Percentiles rank a stretch among this genome's conserved stretches.
phyloP scores from a whole-genome alignment of 208 protist species.

The Trypanosoma cruzi region DNA sequence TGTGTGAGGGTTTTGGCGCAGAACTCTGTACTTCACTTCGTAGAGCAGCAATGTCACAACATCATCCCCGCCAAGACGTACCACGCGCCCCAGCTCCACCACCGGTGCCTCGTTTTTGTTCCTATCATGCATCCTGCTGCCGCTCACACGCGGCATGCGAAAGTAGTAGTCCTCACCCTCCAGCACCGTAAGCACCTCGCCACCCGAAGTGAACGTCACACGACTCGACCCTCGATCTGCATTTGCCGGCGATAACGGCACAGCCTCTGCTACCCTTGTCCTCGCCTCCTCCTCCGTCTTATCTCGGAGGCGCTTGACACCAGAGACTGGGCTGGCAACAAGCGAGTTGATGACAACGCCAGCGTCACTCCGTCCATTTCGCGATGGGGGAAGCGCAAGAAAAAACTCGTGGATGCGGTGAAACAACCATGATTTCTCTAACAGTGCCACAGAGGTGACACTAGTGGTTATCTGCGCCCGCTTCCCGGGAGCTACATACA shows the following conservation, averaged over 20 bases:
- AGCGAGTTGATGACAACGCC: not conserved
- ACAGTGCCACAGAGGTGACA: conserved; percentile 35
- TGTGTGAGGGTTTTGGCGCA: conserved; percentile 48
- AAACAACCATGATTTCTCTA: conserved; percentile 43
- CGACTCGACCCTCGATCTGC: not conserved
- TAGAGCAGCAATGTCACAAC: conserved; percentile 55
- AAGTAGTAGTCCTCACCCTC: conserved; percentile 79
- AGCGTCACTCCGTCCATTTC: not conserved
- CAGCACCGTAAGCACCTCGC: conserved; percentile 14
- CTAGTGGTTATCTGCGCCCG: conserved; percentile 18
- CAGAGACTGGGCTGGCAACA: not conserved
- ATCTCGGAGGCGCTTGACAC: conserved; percentile 8
- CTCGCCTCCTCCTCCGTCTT: not conserved
- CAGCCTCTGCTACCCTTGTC: not conserved
- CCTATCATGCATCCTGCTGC: not conserved
- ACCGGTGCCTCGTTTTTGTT: conserved; percentile 18
- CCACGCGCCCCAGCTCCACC: conserved; percentile 52
- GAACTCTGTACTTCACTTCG: conserved; percentile 34
- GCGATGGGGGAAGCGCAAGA: conserved; percentile 5
- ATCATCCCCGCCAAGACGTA: conserved; percentile 18
- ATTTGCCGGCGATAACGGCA: not conserved
- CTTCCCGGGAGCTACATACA: conserved; percentile 35
- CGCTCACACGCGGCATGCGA: conserved; percentile 4
- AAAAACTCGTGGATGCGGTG: conserved; percentile 16
- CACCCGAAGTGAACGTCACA: not conserved